A percentile compares a stretch with the other conserved stretches of the same genome.
phyloP scores from a whole-genome alignment of 192 early-diverging fungal genomes.

The Rhizophagus clarus region DNA sequence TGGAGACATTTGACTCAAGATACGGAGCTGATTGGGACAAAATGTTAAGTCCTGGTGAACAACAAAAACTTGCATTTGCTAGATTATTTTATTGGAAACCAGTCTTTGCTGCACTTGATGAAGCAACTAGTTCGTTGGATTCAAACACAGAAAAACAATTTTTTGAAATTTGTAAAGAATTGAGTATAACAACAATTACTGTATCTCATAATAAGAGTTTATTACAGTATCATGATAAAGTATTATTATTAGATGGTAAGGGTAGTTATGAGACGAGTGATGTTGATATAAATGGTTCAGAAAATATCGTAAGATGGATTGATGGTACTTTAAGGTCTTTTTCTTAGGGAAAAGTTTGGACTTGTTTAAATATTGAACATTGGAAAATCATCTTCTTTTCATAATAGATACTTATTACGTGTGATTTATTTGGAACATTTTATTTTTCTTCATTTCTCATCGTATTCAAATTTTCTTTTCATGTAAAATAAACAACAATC shows the following conservation, averaged over 20 bases:
- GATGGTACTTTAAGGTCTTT: constrained; percentile 4
- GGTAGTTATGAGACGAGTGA: constrained; percentile 34
- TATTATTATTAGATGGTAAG: constrained; percentile 34
- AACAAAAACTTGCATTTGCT: constrained; percentile 70
- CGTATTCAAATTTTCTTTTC: too few relatives aligned
- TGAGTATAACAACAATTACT: constrained; percentile 85
- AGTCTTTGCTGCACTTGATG: constrained; percentile 73
- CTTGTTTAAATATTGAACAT: too few relatives aligned
- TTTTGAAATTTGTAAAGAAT: constrained; percentile 60
- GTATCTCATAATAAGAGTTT: constrained; percentile 73
- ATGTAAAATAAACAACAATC: too few relatives aligned
- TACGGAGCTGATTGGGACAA: constrained; percentile 63
- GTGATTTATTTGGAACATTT: too few relatives aligned
- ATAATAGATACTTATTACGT: too few relatives aligned
- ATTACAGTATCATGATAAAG: constrained; percentile 39
- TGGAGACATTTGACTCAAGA: constrained; percentile 46
- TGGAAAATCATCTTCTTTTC: too few relatives aligned
- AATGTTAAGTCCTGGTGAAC: constrained; percentile 77
- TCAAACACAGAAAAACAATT: constrained; percentile 49
- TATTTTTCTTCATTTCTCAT: too few relatives aligned
- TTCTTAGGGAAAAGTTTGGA: not conserved
- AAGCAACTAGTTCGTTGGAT: constrained; percentile 72
- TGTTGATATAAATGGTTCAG: constrained; percentile 22
- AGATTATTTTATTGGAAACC: constrained; percentile 73
- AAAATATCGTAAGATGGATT: constrained; percentile 28